These are phyloP conservation scores for Cornus suecica DNA, from an alignment of 148 eudicot species.

Conservation along the genomic window DNA sequence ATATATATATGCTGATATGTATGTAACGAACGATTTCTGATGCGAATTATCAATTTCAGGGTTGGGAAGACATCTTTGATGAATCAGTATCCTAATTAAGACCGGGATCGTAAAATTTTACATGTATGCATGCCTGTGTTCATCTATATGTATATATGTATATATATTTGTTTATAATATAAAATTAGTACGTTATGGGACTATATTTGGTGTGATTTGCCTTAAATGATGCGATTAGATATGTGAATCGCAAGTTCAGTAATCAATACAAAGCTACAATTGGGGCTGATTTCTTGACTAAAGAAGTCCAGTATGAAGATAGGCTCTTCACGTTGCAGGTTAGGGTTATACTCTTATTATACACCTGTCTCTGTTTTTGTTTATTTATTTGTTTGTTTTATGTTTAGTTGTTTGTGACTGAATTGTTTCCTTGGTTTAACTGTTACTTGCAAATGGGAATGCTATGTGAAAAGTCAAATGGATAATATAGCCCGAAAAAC, in stretches of 20 bases:
- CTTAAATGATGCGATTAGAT: conserved; percentile 40
- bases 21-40: conserved; percentile 4
- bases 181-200: not conserved
- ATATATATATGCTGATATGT: not conserved
- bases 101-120: not conserved
- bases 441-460: not conserved
- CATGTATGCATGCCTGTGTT: not conserved
- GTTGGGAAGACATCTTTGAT: conserved; percentile 75
- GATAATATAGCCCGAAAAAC: not conserved
- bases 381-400: not conserved
- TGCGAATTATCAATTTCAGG: conserved; percentile 36
- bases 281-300: conserved; percentile 74
- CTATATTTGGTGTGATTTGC: conserved; percentile 8
- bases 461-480: not conserved
- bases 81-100: conserved; percentile 74
- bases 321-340: conserved; percentile 71
- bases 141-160: not conserved
- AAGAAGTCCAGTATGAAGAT: conserved; percentile 61
- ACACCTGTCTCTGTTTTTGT: not conserved
- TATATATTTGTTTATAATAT: not conserved
- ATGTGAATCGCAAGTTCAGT: conserved; percentile 66
- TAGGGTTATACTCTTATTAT: not conserved
- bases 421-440: not conserved
- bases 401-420: conserved; percentile 7
- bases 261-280: conserved; percentile 70